A percentile compares a stretch with the other conserved stretches of the same genome.
Conservation (phyloP, 2,329 filamentous ascomycete species). For the Hortaea werneckii region DNA sequence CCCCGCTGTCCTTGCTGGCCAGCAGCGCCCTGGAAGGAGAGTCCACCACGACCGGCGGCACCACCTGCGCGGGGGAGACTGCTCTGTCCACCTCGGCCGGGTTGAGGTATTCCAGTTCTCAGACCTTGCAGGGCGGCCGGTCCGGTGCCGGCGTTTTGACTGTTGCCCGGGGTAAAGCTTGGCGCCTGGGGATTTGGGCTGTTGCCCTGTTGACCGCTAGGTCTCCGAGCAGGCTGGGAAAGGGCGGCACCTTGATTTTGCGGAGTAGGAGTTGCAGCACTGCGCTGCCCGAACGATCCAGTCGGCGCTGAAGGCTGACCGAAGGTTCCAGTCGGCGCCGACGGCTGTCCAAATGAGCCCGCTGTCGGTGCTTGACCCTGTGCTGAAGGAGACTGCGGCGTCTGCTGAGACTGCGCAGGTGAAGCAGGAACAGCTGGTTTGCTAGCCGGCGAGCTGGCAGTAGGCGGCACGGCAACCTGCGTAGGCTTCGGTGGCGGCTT, state of each 20-base stretch:
- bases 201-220: not conserved
- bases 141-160: constrained; percentile 11
- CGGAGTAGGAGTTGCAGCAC: not conserved
- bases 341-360: constrained; percentile 1
- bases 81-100: constrained; percentile 10
- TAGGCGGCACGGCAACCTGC: constrained; percentile 2
- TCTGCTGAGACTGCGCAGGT: not conserved
- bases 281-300: constrained; percentile 11
- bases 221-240: constrained; percentile 5
- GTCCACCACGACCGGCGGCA: constrained; percentile 9
- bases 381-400: constrained; percentile 1
- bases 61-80: constrained; percentile 16
- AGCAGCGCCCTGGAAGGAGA: constrained; percentile 5
- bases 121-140: constrained; percentile 12
- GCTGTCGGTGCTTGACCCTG: constrained; percentile 12
- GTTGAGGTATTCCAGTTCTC: constrained; percentile 14
- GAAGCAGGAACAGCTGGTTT: constrained; percentile 1
- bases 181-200: constrained; percentile 6
- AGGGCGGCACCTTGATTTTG: constrained; percentile 6
- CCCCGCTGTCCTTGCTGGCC: constrained; percentile 5
- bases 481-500: constrained; percentile 16
- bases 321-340: constrained; percentile 6
- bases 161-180: constrained; percentile 1
- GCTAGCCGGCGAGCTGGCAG: constrained; percentile 4
- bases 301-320: constrained; percentile 7